A percentile compares a stretch with the other conserved stretches of the same genome.
Evolutionary conservation across 495 filamentous ascomycete species (phyloP).

Genomic region (Aspergillus funiculosus): DNA sequence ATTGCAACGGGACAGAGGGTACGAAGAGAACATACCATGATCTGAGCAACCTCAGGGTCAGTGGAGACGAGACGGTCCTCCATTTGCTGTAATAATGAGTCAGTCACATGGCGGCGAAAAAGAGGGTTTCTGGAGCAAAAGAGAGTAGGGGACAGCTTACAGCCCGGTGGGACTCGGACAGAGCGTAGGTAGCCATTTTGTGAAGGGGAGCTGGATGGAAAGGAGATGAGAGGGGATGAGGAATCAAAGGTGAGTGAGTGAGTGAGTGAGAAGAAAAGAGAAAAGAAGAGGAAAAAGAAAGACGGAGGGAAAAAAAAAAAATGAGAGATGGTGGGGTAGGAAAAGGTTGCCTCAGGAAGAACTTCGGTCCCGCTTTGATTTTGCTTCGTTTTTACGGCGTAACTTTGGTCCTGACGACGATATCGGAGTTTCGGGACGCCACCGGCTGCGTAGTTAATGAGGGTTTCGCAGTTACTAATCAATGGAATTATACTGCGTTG

Average conservation of each 20-base stretch:
- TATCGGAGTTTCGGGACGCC: conserved; percentile 16
- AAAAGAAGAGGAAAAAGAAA: conserved; percentile 5
- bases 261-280: conserved; percentile 17
- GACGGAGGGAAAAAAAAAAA: conserved; percentile 8
- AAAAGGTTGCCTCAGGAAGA: conserved; percentile 20
- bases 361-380: conserved; percentile 9
- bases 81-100: conserved; percentile 70
- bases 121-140: neutral
- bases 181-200: conserved; percentile 67
- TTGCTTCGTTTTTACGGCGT: neutral
- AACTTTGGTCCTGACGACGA: conserved; percentile 11
- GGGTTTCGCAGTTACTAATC: no score
- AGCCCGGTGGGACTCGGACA: conserved; percentile 81
- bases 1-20: no score
- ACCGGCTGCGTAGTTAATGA: neutral
- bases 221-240: conserved; percentile 11
- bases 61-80: conserved; percentile 76
- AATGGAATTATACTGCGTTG: no score
- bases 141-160: conserved; percentile 48
- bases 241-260: conserved; percentile 12
- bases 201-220: conserved; percentile 13
- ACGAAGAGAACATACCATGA: conserved; percentile 73
- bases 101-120: conserved; percentile 29
- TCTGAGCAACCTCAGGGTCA: conserved; percentile 86
- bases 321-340: conserved; percentile 10